Evolutionary conservation across 805 yeast species (phyloP), one percentile per base, ranked within the genome.

Genomic region (Deakozyma indianensis): DNA sequence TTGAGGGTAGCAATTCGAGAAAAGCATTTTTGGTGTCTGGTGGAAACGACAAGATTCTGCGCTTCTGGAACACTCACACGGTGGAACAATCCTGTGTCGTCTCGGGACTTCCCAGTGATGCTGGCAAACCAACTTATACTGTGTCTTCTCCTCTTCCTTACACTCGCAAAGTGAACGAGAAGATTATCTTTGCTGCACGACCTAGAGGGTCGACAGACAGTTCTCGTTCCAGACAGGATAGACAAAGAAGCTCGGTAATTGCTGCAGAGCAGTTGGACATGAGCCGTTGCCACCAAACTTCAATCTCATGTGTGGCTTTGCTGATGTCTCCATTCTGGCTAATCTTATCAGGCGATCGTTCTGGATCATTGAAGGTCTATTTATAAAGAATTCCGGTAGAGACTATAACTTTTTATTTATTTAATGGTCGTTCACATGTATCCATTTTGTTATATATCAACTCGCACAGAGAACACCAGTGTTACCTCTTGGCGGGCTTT

Each of bases 301-400:
- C 38, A 11, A 32, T 32, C 11, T 32, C 38, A 9, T 7, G 18
- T 32, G 38, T 32, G 11, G 16, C 7, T 32, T 20, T 32, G 9
- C 38, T 32, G 20, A 32, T 9, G 38, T 32, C 38, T 32, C 38
- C 38, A n/a, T 32, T 32, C 18, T 32, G 38, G 38, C 38, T 32
- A 5, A n/a, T 32, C 5, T 32, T 32, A n/a, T 32, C 38, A 5
- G 38, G 38, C 5, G 38, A 32, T 20, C 38, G 38, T 20, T 32
- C 38, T 14, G 38, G 38, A 14, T 32, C 38, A n/a, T n/a, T 32
- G 18, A 32, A 32, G 18, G 38, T 32, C 18, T 32, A 32, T 32
- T n/a, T 32, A 11, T 32, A n/a, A 32, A 32, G 14, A 7, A 25
- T 14, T 9, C 16, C 7, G 5, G 38, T 32, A 32, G 18, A 9